A percentile compares a stretch with the other conserved stretches of the same genome.
phyloP scores from a whole-genome alignment of 805 yeast species.

The Cyberlindnera xishuangbannaensis region DNA sequence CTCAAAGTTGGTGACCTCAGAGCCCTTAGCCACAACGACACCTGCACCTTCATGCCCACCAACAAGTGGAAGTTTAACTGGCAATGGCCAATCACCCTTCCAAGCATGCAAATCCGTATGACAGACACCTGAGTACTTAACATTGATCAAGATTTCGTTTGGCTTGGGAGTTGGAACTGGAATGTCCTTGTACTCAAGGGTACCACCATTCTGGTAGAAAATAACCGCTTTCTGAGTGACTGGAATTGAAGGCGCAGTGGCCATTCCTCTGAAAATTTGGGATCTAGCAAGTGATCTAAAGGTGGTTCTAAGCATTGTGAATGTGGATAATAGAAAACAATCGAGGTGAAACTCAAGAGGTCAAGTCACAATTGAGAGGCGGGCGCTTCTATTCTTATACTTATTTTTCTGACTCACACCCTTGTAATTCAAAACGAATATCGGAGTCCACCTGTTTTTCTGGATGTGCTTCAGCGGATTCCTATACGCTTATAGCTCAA shows the following conservation, averaged over 20 bases:
- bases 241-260: conserved; percentile 41
- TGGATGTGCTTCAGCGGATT: conserved; percentile 3
- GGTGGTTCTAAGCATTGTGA: conserved; percentile 24
- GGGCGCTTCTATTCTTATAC: conserved; percentile 4
- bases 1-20: conserved; percentile 61
- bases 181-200: conserved; percentile 60
- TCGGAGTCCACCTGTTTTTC: too few species aligned
- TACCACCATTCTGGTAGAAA: conserved; percentile 62
- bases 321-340: not conserved
- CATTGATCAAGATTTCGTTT: conserved; percentile 72
- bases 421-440: too few species aligned
- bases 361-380: conserved; percentile 1
- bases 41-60: conserved; percentile 95
- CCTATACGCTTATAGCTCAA: conserved; percentile 5
- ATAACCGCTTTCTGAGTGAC: conserved; percentile 65
- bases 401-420: conserved; percentile 2
- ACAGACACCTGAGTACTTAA: conserved; percentile 87
- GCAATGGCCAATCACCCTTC: conserved; percentile 91
- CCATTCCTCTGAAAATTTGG: conserved; percentile 17
- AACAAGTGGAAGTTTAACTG: conserved; percentile 66
- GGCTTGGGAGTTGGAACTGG: conserved; percentile 78
- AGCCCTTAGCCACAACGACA: conserved; percentile 72
- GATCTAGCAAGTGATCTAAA: conserved; percentile 14
- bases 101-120: conserved; percentile 93
- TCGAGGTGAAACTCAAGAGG: not conserved